These are phyloP conservation scores for Paracamarosporium sp. DNA, from an alignment of 2,329 filamentous ascomycete genomes.

Conservation along the genomic window DNA sequence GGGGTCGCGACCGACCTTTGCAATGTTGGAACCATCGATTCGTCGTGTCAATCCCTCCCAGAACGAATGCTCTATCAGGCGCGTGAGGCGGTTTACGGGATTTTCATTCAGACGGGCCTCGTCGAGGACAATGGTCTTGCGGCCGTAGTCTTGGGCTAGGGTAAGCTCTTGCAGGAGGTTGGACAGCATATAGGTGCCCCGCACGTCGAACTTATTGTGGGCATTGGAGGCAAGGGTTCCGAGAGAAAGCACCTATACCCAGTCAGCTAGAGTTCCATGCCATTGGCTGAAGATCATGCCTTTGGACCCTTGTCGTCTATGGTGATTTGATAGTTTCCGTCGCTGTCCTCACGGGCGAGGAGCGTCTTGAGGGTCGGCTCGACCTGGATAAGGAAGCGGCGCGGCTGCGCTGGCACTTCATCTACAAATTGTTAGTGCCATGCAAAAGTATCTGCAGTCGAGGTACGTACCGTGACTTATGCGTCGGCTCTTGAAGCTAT, in stretches of 20 bases:
- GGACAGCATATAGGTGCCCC: slow-evolving; percentile 96
- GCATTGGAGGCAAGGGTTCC: slow-evolving; percentile 87
- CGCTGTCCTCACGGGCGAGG: slow-evolving; percentile 86
- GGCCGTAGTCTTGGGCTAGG: slow-evolving; percentile 87
- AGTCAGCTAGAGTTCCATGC: slow-evolving; percentile 28
- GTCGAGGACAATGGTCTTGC: slow-evolving; percentile 88
- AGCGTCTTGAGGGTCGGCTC: slow-evolving; percentile 81
- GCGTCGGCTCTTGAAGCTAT: slow-evolving; percentile 38
- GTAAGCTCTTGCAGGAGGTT: slow-evolving; percentile 95
- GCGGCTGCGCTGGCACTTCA: slow-evolving; percentile 71
- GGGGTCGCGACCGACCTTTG: slow-evolving; percentile 83
- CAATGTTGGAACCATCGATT: slow-evolving; percentile 88
- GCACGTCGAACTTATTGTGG: slow-evolving; percentile 85
- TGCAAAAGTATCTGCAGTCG: background rate
- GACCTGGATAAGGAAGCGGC: slow-evolving; percentile 86
- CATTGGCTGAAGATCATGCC: slow-evolving; percentile 53
- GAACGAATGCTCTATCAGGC: slow-evolving; percentile 87
- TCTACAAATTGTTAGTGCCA: slow-evolving; percentile 60
- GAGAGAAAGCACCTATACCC: slow-evolving; percentile 73
- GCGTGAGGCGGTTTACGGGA: slow-evolving; percentile 84
- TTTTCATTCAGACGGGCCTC: slow-evolving; percentile 94
- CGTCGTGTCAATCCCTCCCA: slow-evolving; percentile 90
- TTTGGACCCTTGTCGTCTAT: slow-evolving; percentile 96
- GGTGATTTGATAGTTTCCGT: slow-evolving; percentile 95
- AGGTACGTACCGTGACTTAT: slow-evolving; percentile 46